phyloP scores from a whole-genome alignment of 2,329 filamentous ascomycete genomes.

The Cryphonectria naterciae region DNA sequence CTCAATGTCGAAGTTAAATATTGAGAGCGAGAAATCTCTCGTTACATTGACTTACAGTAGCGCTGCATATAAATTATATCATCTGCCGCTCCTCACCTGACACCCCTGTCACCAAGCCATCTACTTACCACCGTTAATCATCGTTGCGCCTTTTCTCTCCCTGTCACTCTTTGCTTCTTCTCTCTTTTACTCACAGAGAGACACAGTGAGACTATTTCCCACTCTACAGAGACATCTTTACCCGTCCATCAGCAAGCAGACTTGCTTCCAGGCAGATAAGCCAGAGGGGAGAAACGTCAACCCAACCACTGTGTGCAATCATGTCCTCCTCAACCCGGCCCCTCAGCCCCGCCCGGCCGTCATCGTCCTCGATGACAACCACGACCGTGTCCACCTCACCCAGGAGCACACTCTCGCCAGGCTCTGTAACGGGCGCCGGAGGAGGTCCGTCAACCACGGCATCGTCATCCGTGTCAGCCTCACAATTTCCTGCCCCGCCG shows the following conservation, averaged over 20 bases:
- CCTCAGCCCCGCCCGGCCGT: constrained; percentile 27
- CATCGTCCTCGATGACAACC: constrained; percentile 28
- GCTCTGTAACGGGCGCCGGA: constrained; percentile 12
- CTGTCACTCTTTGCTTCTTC: background rate
- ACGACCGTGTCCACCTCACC: constrained; percentile 29
- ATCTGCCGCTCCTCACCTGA: constrained; percentile 9
- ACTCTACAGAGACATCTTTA: background rate
- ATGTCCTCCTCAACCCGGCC: constrained; percentile 26
- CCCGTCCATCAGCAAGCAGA: background rate
- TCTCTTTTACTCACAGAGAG: background rate
- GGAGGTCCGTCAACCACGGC: constrained; percentile 27
- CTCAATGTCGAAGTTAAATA: background rate
- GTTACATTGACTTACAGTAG: constrained; percentile 5
- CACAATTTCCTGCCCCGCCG: constrained; percentile 17
- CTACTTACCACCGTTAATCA: background rate
- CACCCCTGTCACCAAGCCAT: background rate
- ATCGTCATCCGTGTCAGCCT: constrained; percentile 29
- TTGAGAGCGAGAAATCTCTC: background rate
- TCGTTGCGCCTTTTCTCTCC: background rate
- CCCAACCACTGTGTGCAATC: background rate
- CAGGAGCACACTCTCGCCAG: constrained; percentile 27
- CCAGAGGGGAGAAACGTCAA: background rate
- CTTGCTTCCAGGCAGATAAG: background rate
- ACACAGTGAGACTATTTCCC: background rate
- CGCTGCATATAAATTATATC: background rate